phyloP scores from a whole-genome alignment of 306 rosid species.

The Datisca glomerata region DNA sequence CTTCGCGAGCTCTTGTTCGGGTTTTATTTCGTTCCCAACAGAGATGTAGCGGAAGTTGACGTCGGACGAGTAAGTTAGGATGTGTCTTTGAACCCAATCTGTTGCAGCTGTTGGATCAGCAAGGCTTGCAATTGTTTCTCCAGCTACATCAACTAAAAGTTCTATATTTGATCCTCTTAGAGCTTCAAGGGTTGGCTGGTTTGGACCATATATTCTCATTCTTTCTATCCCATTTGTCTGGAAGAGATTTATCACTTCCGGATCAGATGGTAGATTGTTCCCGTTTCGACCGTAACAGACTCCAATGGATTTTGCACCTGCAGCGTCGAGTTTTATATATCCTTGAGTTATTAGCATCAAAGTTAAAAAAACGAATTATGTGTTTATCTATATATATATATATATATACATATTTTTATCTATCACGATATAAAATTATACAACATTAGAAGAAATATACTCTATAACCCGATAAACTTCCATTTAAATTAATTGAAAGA shows the following conservation, averaged over 20 bases:
- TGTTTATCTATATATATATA: too few species aligned
- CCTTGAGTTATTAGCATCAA: too few species aligned
- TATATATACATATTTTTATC: too few species aligned
- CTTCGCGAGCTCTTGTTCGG: constrained; percentile 2
- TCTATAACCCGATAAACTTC: too few species aligned
- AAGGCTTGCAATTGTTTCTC: constrained; percentile 10
- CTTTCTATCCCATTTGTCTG: constrained; percentile 16
- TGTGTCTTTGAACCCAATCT: constrained; percentile 21
- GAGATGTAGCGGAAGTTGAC: constrained; percentile 27
- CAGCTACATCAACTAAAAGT: constrained; percentile 23
- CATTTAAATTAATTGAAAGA: too few species aligned
- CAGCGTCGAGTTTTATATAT: too few species aligned
- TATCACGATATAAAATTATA: too few species aligned
- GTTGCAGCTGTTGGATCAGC: constrained; percentile 20
- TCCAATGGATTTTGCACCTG: constrained; percentile 25
- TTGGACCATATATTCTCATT: constrained; percentile 30
- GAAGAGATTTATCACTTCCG: constrained; percentile 23
- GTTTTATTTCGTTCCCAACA: constrained; percentile 37
- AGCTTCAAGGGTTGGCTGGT: constrained; percentile 21
- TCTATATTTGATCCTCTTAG: constrained; percentile 44
- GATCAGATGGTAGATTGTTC: constrained; percentile 14
- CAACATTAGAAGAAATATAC: too few species aligned
- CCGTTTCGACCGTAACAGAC: constrained; percentile 30
- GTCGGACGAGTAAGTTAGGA: constrained; percentile 15
- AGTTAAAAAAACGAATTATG: too few species aligned